A percentile compares a stretch with the other conserved stretches of the same genome.
Conservation (phyloP, 2,329 filamentous ascomycete genomes). For the Thelonectria discophora region DNA sequence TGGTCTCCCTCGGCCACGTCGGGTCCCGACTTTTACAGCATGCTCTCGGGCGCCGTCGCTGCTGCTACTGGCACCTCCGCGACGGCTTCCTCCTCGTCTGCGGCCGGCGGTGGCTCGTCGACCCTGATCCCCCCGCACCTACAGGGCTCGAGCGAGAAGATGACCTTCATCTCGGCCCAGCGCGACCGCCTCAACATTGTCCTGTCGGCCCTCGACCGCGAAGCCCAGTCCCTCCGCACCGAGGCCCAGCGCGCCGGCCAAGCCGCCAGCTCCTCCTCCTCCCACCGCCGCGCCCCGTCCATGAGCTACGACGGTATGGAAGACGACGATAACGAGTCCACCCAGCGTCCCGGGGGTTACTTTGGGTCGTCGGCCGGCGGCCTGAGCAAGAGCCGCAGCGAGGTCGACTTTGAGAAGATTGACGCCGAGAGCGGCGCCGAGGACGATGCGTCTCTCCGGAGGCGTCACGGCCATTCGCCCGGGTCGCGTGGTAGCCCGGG, state of each 20-base stretch:
- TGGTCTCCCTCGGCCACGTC: conserved; percentile 59
- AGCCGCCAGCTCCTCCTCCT: conserved; percentile 22
- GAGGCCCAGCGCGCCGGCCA: conserved; percentile 43
- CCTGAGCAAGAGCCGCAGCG: conserved; percentile 83
- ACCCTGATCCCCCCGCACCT: conserved; percentile 77
- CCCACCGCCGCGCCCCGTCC: conserved; percentile 32
- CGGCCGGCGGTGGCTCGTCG: conserved; percentile 53
- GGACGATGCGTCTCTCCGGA: conserved; percentile 54
- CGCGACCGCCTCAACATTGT: conserved; percentile 79
- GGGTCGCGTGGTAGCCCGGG: conserved; percentile 33
- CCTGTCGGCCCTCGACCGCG: conserved; percentile 79
- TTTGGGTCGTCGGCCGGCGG: conserved; percentile 56
- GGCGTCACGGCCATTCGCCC: conserved; percentile 41
- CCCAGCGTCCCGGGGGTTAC: conserved; percentile 58
- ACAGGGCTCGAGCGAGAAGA: conserved; percentile 70
- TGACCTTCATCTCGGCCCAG: conserved; percentile 80
- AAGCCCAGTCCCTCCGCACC: conserved; percentile 69
- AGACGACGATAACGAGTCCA: conserved; percentile 47
- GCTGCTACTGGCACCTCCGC: conserved; percentile 60
- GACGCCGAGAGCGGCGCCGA: conserved; percentile 75
- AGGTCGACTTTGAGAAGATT: conserved; percentile 89
- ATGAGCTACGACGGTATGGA: conserved; percentile 43
- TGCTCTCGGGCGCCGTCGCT: conserved; percentile 79
- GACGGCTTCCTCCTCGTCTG: conserved; percentile 43
- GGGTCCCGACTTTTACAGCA: conserved; percentile 75